Percentiles rank a stretch among this genome's conserved stretches.
Conservation (phyloP, 192 early-diverging fungal genomes). For the Thoreauomyces humboldtii region DNA sequence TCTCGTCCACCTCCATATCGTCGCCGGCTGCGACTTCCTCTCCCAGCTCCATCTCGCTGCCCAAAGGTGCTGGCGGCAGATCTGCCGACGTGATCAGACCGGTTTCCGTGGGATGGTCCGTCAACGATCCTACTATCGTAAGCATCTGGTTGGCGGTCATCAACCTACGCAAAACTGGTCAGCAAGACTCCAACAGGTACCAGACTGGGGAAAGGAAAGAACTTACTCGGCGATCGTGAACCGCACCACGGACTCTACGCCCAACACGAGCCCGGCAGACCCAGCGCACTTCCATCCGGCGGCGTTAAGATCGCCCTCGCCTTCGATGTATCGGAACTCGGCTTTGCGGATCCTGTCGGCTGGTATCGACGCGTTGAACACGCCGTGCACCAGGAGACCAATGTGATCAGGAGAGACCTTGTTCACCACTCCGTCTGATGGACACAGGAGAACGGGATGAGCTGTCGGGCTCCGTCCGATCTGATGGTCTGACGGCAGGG, state of each 20-base stretch:
- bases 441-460: not conserved
- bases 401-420: constrained; percentile 93
- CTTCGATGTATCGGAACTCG: constrained; percentile 70
- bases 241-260: constrained; percentile 10
- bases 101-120: constrained; percentile 30
- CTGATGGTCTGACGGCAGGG: not conserved
- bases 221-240: constrained; percentile 26
- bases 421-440: constrained; percentile 78
- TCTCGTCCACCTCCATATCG: too few species aligned
- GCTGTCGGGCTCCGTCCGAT: not conserved
- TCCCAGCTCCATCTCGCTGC: constrained; percentile 2
- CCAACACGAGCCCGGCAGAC: not conserved
- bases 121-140: constrained; percentile 74
- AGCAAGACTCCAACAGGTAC: not conserved
- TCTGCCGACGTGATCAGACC: constrained; percentile 31
- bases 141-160: constrained; percentile 80
- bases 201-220: too few species aligned
- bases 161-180: constrained; percentile 48
- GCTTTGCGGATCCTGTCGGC: constrained; percentile 71
- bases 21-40: not conserved
- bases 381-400: constrained; percentile 86
- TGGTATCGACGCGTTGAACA: constrained; percentile 95
- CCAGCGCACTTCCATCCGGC: not conserved
- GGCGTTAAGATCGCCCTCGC: not conserved
- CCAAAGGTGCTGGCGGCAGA: constrained; percentile 16